Conservation (phyloP, 2,329 filamentous ascomycete genomes). For the Waltergamsia citrina region DNA sequence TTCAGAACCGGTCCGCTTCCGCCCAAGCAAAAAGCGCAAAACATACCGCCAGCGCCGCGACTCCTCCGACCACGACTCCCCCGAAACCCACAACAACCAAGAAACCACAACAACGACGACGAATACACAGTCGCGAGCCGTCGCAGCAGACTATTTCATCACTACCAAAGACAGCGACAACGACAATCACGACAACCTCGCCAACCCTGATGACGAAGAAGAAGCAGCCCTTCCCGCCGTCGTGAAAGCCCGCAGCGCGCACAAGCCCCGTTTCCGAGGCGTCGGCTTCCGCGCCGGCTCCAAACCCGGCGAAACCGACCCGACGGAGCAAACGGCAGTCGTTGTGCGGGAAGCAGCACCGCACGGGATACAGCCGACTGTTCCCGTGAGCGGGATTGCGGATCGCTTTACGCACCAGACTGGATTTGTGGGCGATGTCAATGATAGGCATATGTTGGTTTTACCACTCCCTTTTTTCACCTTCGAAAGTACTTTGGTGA, state of each 20-base stretch:
- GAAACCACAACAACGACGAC: not conserved
- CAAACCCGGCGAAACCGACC: conserved; percentile 8
- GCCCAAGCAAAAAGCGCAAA: conserved; percentile 50
- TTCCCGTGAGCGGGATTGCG: conserved; percentile 16
- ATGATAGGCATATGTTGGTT: conserved; percentile 74
- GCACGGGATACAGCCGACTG: conserved; percentile 20
- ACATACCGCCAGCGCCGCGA: conserved; percentile 42
- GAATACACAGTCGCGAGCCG: not conserved
- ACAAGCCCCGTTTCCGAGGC: conserved; percentile 39
- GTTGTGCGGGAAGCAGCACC: conserved; percentile 14
- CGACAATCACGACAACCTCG: conserved; percentile 6
- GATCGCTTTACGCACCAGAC: conserved; percentile 64
- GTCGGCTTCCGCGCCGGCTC: conserved; percentile 41
- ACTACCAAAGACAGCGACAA: too few relatives aligned
- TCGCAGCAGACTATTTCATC: conserved; percentile 4
- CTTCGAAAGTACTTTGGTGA: not conserved
- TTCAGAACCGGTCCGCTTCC: conserved; percentile 37
- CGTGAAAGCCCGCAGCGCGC: conserved; percentile 27
- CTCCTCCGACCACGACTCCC: not conserved
- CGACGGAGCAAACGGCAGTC: conserved; percentile 20
- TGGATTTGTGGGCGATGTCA: conserved; percentile 52
- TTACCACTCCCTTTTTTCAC: conserved; percentile 5
- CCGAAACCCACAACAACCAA: not conserved
- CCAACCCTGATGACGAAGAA: conserved; percentile 16
- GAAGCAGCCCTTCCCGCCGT: conserved; percentile 28